Conservation (phyloP, 768 basidiomycete genomes). For the Pleurotus ostreatus region DNA sequence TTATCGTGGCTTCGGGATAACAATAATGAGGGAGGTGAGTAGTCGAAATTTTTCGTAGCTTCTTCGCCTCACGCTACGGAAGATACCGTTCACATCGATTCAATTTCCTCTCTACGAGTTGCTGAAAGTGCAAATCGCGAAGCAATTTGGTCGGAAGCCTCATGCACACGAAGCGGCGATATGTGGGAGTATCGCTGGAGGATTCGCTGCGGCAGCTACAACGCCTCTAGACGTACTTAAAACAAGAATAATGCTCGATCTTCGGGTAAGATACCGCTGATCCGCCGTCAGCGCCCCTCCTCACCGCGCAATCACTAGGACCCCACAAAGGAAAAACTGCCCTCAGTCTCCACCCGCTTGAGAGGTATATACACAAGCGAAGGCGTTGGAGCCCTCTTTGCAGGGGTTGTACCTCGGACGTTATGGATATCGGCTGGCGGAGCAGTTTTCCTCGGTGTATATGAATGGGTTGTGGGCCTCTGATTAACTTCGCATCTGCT, state of each 20-base stretch:
- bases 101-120: slow-evolving; percentile 96
- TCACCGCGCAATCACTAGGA: slow-evolving; percentile 31
- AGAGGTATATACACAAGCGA: slow-evolving; percentile 66
- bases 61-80: slow-evolving; percentile 16
- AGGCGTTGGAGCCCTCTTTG: slow-evolving; percentile 73
- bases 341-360: slow-evolving; percentile 56
- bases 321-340: slow-evolving; percentile 40
- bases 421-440: slow-evolving; percentile 97
- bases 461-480: slow-evolving; percentile 59
- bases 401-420: slow-evolving; percentile 87
- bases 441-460: slow-evolving; percentile 95
- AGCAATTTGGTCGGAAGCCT: slow-evolving; percentile 45
- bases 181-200: slow-evolving; percentile 91
- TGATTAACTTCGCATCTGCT: background rate
- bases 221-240: slow-evolving; percentile 97
- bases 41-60: slow-evolving; percentile 16
- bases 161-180: slow-evolving; percentile 75
- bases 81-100: slow-evolving; percentile 96
- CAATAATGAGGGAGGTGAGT: slow-evolving; percentile 45
- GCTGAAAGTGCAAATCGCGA: slow-evolving; percentile 68
- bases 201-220: slow-evolving; percentile 82
- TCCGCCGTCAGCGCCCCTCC: background rate
- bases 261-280: slow-evolving; percentile 48
- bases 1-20: slow-evolving; percentile 84
- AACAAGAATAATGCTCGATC: slow-evolving; percentile 94